Conservation (phyloP, 139 green algal species). For the Chlamydomonas applanata region DNA sequence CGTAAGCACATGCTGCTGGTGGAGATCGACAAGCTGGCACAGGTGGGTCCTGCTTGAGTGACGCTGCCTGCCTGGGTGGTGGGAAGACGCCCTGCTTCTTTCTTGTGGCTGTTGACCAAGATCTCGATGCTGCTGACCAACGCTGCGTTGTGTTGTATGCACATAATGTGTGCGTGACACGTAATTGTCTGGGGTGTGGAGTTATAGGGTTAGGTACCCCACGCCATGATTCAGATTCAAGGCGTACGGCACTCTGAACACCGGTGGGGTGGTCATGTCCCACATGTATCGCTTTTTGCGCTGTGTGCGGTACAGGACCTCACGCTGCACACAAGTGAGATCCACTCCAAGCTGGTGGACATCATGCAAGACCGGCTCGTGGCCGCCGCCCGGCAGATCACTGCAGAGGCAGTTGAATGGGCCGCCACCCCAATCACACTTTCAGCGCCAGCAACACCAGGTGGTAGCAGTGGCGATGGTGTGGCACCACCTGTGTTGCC, state of each 20-base stretch:
- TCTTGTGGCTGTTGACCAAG: too few relatives aligned
- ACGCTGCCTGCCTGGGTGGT: background rate
- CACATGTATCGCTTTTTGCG: too few relatives aligned
- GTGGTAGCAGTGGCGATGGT: too few relatives aligned
- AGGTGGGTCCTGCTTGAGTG: constrained; percentile 1
- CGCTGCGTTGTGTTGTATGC: background rate
- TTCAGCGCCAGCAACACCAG: constrained; percentile 41
- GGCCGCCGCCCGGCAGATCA: constrained; percentile 50
- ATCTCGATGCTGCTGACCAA: too few relatives aligned
- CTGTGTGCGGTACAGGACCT: constrained; percentile 79
- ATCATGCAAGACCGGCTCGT: constrained; percentile 82
- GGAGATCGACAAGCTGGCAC: constrained; percentile 15
- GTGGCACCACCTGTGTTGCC: too few relatives aligned
- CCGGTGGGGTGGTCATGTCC: too few relatives aligned
- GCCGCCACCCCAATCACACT: constrained; percentile 26
- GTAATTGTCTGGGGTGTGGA: too few relatives aligned
- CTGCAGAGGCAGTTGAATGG: constrained; percentile 48
- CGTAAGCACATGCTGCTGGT: constrained; percentile 15
- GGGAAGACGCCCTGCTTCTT: background rate
- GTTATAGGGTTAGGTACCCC: too few relatives aligned
- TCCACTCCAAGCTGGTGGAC: constrained; percentile 89
- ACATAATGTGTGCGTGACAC: too few relatives aligned
- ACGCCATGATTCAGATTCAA: too few relatives aligned
- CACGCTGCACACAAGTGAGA: constrained; percentile 70
- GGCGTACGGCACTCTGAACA: too few relatives aligned